These are phyloP conservation scores for Syzygium aromaticum DNA, from an alignment of 345 rosid species.

Conservation along the genomic window DNA sequence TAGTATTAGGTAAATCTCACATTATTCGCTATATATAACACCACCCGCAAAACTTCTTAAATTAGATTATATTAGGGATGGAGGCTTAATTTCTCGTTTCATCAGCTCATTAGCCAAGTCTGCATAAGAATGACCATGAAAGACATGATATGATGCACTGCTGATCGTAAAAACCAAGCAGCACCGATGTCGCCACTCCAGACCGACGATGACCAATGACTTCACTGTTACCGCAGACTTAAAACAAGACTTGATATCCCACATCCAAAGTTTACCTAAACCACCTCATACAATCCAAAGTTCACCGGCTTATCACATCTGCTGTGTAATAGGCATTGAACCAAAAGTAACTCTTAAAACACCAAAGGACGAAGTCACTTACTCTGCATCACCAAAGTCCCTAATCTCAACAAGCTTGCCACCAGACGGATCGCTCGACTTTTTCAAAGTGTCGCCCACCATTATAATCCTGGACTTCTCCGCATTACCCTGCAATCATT, in stretches of 20 bases:
- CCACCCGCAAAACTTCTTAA: neutral
- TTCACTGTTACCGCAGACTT: neutral
- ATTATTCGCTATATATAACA: neutral
- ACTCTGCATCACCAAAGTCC: constrained; percentile 58
- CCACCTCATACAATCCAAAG: neutral
- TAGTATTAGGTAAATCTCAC: neutral
- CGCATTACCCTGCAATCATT: constrained; percentile 57
- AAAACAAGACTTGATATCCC: neutral
- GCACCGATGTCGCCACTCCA: neutral
- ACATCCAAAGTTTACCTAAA: neutral
- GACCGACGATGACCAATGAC: neutral
- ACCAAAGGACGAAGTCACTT: constrained; percentile 9
- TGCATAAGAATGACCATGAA: neutral
- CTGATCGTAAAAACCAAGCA: neutral
- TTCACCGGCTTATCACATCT: neutral
- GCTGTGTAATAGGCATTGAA: neutral
- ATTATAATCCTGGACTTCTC: constrained; percentile 84
- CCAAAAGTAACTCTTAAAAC: neutral
- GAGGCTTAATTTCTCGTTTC: neutral
- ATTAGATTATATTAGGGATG: neutral
- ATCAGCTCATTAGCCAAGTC: neutral
- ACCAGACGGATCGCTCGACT: constrained; percentile 48
- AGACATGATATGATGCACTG: neutral
- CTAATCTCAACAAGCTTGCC: constrained; percentile 39
- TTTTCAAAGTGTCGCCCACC: constrained; percentile 86